Conservation (phyloP, 1,284 basidiomycete genomes). For the Naganishia sp. region DNA sequence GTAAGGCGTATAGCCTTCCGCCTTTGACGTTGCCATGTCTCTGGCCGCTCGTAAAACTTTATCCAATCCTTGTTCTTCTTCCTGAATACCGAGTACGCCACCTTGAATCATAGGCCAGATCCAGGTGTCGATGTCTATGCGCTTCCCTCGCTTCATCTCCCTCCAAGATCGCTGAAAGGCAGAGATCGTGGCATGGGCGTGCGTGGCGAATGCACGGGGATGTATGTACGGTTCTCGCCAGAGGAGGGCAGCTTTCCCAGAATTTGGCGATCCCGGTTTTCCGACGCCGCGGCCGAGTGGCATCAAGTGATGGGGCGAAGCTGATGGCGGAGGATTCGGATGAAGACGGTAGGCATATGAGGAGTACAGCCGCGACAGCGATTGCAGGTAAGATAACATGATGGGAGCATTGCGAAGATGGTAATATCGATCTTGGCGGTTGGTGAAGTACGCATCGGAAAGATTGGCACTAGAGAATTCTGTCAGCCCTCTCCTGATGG, state of each 20-base stretch:
- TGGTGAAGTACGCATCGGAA: constrained; percentile 88
- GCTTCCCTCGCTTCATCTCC: constrained; percentile 40
- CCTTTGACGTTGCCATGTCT: constrained; percentile 31
- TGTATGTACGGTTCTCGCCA: constrained; percentile 49
- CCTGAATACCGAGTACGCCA: constrained; percentile 75
- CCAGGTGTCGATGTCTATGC: constrained; percentile 58
- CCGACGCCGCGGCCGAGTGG: constrained; percentile 33
- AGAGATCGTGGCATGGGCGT: constrained; percentile 48
- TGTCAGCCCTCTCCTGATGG: too few species aligned
- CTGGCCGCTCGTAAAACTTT: constrained; percentile 48
- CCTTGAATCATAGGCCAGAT: constrained; percentile 81
- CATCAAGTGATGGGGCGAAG: constrained; percentile 42
- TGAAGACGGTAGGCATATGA: constrained; percentile 72
- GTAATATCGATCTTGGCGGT: constrained; percentile 92
- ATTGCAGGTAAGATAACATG: constrained; percentile 79
- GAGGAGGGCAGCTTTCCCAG: constrained; percentile 39
- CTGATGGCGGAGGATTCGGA: constrained; percentile 48
- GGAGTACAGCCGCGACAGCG: constrained; percentile 70
- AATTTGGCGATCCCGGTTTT: constrained; percentile 14
- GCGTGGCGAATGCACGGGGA: constrained; percentile 45
- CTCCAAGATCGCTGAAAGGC: constrained; percentile 53
- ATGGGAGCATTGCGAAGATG: constrained; percentile 65
- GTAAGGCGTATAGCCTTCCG: constrained; percentile 21
- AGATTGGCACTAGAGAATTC: constrained; percentile 76
- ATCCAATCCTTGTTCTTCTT: constrained; percentile 71